Base-by-base conservation (phyloP, 176 grass and related monocot species). In the Neostapfia colusana region DNA sequence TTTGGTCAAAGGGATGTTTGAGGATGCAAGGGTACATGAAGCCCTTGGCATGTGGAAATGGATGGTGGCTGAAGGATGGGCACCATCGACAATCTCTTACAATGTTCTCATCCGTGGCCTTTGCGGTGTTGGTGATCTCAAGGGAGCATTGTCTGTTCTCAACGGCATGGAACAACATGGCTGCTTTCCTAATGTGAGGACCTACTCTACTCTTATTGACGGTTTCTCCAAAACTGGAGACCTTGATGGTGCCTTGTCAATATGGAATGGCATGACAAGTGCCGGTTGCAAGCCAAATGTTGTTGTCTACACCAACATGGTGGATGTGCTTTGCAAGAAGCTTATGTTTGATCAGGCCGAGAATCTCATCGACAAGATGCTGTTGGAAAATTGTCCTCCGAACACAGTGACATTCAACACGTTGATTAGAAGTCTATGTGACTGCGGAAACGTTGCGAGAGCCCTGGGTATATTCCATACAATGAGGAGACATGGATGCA, bases 51-150 rank as follows among this genome's bases (percentile, higher is more conserved):
- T 93, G 63, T 97, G 94, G 94, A 71, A 88, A 50, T 87, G 86
- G 81, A 93, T 93, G 91, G 36, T 93, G 57, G 44, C 46, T 26
- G 81, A 93, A 68, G 83, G 84, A 75, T 97, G 84, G 48, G 11
- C 31, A 16, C 94, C 91, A 0, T 79, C 92, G 21, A 50, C 70
- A 31, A 59, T 97, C 54, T 81, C 86, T 41, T 97, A 91, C 67
- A 97, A 93, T 79, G 78, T 97, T 71, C 83, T 97, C 41, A 81
- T 93, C 56, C 76, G 76, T 77, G 94, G 94, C 23, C 84, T 93
- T 81, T 89, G 94, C 67, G 48, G 38, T 69, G 56, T 65, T 26
- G 84, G 79, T 74, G 72, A 87, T 66, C 38, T 86, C 10, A 62
- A 84, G 34, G 77, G 80, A 70, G 88, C 86, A 14, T 14, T 89